Evolutionary conservation across 1,139 yeast genomes (phyloP), one percentile per base, ranked within the genome.

Genomic region (Debaryomyces fabryi): DNA sequence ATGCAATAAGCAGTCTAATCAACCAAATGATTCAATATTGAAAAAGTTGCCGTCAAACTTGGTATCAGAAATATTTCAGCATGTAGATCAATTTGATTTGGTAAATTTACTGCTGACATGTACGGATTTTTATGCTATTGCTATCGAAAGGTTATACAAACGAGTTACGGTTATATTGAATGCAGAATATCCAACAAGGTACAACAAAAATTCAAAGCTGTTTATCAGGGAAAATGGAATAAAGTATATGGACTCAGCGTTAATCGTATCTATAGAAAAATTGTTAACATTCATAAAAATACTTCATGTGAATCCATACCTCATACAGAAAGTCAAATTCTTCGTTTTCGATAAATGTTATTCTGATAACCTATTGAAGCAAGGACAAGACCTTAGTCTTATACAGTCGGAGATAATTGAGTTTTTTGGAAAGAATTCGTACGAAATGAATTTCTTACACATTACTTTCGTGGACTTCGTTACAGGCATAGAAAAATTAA

Each of bases 311-410:
- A 64, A 64, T 47, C 57, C 57, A 2, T 24, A 44, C 1, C 55
- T 69, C 44, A 49, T 70, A 2, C 63, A 60, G 29, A 56, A 57
- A 34, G 57, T 72, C 45, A 60, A 60, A 49, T 68, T 56, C 47
- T 71, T 72, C 49, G 63, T 70, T 12, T 71, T 72, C 55, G 76
- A 71, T 49, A 71, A 71, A 52, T 69, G 75, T 54, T 58, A 59
- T 47, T 49, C 60, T 15, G 55, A 55, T 38, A 39, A 37, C 27
- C 33, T 46, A 8, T 42, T 37, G 33, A 42, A 42, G 27, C 57
- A 49, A 12, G 40, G 37, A 6, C 39, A 45, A 12, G 62, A 60
- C 29, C 49, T 62, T 10, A 53, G 54, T 25, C 20, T 32, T n/a
- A 44, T 65, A 20, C 73, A 69, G 51, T 45, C 57, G 9, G 54